phyloP scores from a whole-genome alignment of 148 eudicot genomes.

The Linanthus parryae region DNA sequence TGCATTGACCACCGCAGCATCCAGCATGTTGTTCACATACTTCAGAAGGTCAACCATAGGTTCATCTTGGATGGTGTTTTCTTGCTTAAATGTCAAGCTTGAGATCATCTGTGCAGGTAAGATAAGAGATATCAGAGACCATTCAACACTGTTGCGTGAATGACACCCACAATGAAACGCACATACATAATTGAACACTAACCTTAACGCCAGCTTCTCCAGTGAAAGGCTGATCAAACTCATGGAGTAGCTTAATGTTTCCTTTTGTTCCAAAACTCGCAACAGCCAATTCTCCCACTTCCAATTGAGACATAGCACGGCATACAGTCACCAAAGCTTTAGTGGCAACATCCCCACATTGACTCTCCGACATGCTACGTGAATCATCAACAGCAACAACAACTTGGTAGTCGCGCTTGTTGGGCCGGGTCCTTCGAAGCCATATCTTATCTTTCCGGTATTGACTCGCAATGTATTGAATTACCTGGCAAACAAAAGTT shows the following conservation, averaged over 20 bases:
- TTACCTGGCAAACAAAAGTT: slow-evolving; percentile 45
- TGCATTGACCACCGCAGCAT: slow-evolving; percentile 62
- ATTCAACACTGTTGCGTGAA: not conserved
- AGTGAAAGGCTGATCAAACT: slow-evolving; percentile 81
- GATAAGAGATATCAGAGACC: not conserved
- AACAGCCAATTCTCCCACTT: slow-evolving; percentile 91
- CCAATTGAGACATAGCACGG: slow-evolving; percentile 93
- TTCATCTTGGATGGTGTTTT: slow-evolving; percentile 61
- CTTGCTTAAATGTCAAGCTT: slow-evolving; percentile 87
- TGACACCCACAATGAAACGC: not conserved
- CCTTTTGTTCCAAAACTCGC: slow-evolving; percentile 90
- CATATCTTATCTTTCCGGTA: slow-evolving; percentile 96
- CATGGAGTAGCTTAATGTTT: slow-evolving; percentile 71
- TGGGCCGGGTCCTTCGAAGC: slow-evolving; percentile 88
- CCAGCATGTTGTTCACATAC: slow-evolving; percentile 67
- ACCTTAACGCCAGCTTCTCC: slow-evolving; percentile 92
- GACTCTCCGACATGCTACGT: slow-evolving; percentile 86
- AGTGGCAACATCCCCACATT: slow-evolving; percentile 83
- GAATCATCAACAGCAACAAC: slow-evolving; percentile 95
- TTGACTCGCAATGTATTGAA: slow-evolving; percentile 88
- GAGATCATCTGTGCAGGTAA: slow-evolving; percentile 68
- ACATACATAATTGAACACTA: slow-evolving; percentile 9
- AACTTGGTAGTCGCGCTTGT: slow-evolving; percentile 94
- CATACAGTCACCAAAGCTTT: slow-evolving; percentile 98
- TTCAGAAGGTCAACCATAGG: slow-evolving; percentile 80